Evolutionary conservation across 2,329 filamentous ascomycete genomes (phyloP).

Genomic region (Sclerotinia nivalis): DNA sequence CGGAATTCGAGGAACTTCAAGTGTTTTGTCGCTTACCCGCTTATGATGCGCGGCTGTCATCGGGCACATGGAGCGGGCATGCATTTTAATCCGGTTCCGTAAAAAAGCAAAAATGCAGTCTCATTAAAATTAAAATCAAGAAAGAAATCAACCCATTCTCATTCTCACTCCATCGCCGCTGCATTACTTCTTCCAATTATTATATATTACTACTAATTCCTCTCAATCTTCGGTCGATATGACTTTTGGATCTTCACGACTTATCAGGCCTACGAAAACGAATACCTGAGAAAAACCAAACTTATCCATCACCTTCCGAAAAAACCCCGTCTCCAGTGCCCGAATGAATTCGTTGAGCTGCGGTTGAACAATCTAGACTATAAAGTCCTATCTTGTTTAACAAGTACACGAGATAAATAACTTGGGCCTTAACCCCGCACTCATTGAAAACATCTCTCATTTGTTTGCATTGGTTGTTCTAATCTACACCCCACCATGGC

Average conservation of each 20-base stretch:
- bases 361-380: slow-evolving; percentile 4
- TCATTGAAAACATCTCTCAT: background rate
- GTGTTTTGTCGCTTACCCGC: slow-evolving; percentile 9
- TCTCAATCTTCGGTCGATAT: slow-evolving; percentile 12
- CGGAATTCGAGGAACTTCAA: background rate
- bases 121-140: slow-evolving; percentile 7
- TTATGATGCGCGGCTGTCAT: background rate
- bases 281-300: background rate
- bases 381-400: slow-evolving; percentile 2
- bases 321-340: background rate
- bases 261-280: slow-evolving; percentile 13
- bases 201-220: background rate
- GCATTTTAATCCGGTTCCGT: slow-evolving; percentile 21
- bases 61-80: background rate
- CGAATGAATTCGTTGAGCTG: slow-evolving; percentile 13
- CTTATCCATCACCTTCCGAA: too few species aligned
- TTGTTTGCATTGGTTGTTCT: slow-evolving; percentile 6
- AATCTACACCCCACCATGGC: slow-evolving; percentile 15
- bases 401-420: background rate
- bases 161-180: background rate
- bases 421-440: background rate
- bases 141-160: background rate
- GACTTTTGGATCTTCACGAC: slow-evolving; percentile 16
- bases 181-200: background rate
- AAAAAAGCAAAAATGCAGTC: slow-evolving; percentile 18